Percentiles rank a stretch among this genome's conserved stretches.
phyloP scores from a whole-genome alignment of 306 rosid genomes.

The Lathyrus sativus region DNA sequence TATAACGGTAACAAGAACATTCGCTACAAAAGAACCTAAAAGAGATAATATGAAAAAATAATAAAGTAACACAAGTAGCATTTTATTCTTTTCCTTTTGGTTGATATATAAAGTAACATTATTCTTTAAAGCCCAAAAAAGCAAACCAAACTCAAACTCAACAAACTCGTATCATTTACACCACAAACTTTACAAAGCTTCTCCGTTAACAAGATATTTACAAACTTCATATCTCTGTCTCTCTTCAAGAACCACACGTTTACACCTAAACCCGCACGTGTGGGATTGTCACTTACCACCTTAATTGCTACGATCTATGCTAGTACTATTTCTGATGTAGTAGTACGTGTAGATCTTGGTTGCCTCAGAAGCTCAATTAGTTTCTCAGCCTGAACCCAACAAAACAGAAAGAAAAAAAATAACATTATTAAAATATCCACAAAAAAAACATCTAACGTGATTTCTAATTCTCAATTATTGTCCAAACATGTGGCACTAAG shows the following conservation, averaged over 20 bases:
- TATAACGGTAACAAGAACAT: slow-evolving; percentile 15
- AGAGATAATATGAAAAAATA: neutral
- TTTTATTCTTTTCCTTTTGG: slow-evolving; percentile 8
- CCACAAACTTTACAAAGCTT: slow-evolving; percentile 52
- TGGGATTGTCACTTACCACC: slow-evolving; percentile 16
- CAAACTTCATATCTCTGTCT: slow-evolving; percentile 37
- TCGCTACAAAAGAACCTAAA: neutral
- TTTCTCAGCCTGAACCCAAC: slow-evolving; percentile 82
- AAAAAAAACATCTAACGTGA: neutral
- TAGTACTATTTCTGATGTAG: slow-evolving; percentile 47
- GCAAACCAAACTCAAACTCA: slow-evolving; percentile 48
- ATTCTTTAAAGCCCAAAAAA: slow-evolving; percentile 30
- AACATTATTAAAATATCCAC: neutral
- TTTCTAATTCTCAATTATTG: slow-evolving; percentile 16
- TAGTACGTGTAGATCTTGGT: slow-evolving; percentile 71
- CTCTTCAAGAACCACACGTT: slow-evolving; percentile 22
- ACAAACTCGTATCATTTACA: slow-evolving; percentile 40
- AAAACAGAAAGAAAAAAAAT: neutral
- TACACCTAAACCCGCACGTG: slow-evolving; percentile 16
- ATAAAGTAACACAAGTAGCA: neutral
- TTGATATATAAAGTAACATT: neutral
- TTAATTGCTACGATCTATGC: slow-evolving; percentile 31
- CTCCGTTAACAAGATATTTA: slow-evolving; percentile 57
- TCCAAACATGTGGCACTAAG: slow-evolving; percentile 9
- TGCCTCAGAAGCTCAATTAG: slow-evolving; percentile 89